phyloP scores from a whole-genome alignment of 768 basidiomycete genomes.

The Termitomyces sp. region DNA sequence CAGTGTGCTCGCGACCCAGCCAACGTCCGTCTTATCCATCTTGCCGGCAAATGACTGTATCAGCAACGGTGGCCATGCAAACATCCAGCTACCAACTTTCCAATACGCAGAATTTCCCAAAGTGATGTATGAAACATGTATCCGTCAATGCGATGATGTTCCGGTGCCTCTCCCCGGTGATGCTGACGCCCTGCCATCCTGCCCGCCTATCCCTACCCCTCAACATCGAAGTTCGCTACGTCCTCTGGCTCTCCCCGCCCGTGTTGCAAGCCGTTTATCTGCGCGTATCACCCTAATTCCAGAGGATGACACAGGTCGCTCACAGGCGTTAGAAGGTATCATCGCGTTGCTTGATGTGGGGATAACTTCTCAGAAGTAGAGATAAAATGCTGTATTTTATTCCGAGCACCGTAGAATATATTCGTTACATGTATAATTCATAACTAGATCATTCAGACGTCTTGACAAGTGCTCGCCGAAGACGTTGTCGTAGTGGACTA shows the following conservation, averaged over 20 bases:
- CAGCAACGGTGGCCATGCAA: not conserved
- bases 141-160: not conserved
- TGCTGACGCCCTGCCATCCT: not conserved
- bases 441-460: slow-evolving; percentile 10
- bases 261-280: slow-evolving; percentile 3
- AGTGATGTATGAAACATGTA: not conserved
- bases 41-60: not conserved
- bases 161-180: not conserved
- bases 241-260: slow-evolving; percentile 7
- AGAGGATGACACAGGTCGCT: not conserved
- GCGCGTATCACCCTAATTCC: not conserved
- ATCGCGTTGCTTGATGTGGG: slow-evolving; percentile 15
- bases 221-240: slow-evolving; percentile 6
- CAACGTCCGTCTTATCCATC: not conserved
- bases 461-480: slow-evolving; percentile 26
- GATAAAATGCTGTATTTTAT: not conserved
- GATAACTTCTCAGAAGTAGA: not conserved
- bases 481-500: slow-evolving; percentile 25
- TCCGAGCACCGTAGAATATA: not conserved
- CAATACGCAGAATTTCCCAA: slow-evolving; percentile 6
- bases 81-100: not conserved
- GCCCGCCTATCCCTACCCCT: not conserved
- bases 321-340: slow-evolving; percentile 15
- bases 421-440: not conserved
- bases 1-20: not conserved